Conservation (phyloP, 805 yeast genomes). For the Saccharomycopsis javanensis region DNA sequence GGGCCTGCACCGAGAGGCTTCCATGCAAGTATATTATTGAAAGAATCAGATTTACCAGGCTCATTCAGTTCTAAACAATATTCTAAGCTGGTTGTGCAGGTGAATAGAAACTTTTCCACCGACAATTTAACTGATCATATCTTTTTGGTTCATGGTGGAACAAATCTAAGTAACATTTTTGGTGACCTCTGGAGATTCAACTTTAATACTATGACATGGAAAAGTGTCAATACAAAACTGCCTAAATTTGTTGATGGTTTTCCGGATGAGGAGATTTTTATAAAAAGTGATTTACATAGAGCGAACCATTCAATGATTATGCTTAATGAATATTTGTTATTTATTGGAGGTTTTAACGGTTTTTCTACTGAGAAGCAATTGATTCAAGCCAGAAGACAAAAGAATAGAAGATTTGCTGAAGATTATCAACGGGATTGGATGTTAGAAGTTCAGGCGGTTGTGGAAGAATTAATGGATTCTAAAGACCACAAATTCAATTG, state of each 20-base stretch:
- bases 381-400: conserved; percentile 1
- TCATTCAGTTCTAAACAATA: background rate
- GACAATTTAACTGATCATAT: background rate
- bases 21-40: conserved; percentile 11
- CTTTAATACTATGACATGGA: conserved; percentile 11
- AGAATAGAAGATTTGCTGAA: background rate
- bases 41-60: conserved; percentile 2
- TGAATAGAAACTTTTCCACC: background rate
- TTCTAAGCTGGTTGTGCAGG: background rate
- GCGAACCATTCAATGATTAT: conserved; percentile 11
- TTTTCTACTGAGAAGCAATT: background rate
- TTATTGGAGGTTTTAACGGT: conserved; percentile 5
- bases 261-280: background rate
- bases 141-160: conserved; percentile 17
- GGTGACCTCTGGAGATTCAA: conserved; percentile 17
- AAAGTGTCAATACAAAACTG: background rate
- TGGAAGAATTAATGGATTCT: background rate
- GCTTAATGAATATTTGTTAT: conserved; percentile 8
- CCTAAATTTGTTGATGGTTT: background rate
- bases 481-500: conserved; percentile 1
- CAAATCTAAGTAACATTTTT: conserved; percentile 9
- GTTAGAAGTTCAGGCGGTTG: conserved; percentile 6
- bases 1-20: conserved; percentile 16
- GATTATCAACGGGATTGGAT: conserved; percentile 4
- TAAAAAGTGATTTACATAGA: conserved; percentile 7